Conservation (phyloP, 2,329 filamentous ascomycete species). For the Pseudogymnoascus destructans region DNA sequence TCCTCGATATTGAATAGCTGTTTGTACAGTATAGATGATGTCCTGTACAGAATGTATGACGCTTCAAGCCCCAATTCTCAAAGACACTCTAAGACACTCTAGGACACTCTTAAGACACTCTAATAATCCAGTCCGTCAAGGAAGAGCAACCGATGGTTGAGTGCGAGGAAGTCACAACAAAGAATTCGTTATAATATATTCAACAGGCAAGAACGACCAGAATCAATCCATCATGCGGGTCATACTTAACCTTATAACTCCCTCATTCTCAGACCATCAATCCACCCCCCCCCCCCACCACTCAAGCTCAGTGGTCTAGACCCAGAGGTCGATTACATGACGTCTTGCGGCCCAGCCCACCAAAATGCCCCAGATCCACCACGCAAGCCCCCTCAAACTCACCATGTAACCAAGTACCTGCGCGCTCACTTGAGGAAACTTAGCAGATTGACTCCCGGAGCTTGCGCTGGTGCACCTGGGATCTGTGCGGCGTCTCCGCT, state of each 20-base stretch:
- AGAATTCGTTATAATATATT: background rate
- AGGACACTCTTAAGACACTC: background rate
- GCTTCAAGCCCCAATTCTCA: background rate
- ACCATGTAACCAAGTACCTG: background rate
- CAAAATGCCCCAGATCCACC: background rate
- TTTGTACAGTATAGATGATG: background rate
- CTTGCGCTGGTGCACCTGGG: background rate
- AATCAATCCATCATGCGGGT: background rate
- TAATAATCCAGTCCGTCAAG: slow-evolving; percentile 6
- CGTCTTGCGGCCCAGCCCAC: background rate
- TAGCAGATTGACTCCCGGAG: background rate
- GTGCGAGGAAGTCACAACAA: background rate
- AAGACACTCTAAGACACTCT: background rate
- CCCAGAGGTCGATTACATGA: background rate
- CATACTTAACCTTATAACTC: background rate
- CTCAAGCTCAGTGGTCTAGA: background rate
- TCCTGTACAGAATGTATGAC: background rate
- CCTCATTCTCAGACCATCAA: background rate
- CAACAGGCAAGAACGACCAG: background rate
- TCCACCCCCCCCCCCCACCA: background rate
- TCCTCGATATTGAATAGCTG: background rate
- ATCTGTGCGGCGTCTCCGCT: background rate
- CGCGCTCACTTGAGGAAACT: background rate
- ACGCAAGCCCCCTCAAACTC: background rate
- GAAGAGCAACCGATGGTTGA: background rate